phyloP scores from a whole-genome alignment of 164 flowering plant species.

The Dillenia suffruticosa region DNA sequence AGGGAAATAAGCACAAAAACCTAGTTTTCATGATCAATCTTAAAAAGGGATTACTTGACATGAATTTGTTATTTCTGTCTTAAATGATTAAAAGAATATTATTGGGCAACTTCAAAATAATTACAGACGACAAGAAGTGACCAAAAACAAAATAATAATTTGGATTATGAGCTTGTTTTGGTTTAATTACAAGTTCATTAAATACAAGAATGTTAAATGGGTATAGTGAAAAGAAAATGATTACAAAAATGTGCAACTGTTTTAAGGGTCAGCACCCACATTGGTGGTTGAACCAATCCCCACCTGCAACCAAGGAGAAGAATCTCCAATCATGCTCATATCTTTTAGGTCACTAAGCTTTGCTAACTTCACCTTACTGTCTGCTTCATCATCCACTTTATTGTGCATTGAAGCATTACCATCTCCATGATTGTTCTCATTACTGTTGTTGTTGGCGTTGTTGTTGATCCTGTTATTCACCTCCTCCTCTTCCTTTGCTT shows the following conservation, averaged over 20 bases:
- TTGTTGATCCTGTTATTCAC: background rate
- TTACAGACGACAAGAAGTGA: conserved; percentile 3
- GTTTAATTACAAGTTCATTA: conserved; percentile 14
- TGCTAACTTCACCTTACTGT: conserved; percentile 68
- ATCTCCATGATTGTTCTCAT: conserved; percentile 3
- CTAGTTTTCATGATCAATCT: too few relatives aligned
- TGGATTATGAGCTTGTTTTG: conserved; percentile 12
- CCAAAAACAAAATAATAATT: background rate
- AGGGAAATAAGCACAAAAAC: too few relatives aligned
- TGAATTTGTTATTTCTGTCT: too few relatives aligned
- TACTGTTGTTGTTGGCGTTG: conserved; percentile 2
- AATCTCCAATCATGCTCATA: conserved; percentile 38
- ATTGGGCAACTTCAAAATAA: too few relatives aligned
- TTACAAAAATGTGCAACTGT: too few relatives aligned
- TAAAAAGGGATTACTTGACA: too few relatives aligned
- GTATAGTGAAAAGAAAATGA: too few relatives aligned
- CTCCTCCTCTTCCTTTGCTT: background rate
- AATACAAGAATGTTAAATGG: conserved; percentile 6
- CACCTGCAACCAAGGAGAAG: conserved; percentile 85
- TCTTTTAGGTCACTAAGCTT: conserved; percentile 81
- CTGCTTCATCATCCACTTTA: conserved; percentile 56
- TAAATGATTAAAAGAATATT: too few relatives aligned
- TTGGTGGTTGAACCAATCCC: conserved; percentile 73
- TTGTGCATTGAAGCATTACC: conserved; percentile 5
- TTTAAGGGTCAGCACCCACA: conserved; percentile 32